These are phyloP conservation scores for Quercus suber DNA, from an alignment of 306 rosid species.

Conservation along the genomic window DNA sequence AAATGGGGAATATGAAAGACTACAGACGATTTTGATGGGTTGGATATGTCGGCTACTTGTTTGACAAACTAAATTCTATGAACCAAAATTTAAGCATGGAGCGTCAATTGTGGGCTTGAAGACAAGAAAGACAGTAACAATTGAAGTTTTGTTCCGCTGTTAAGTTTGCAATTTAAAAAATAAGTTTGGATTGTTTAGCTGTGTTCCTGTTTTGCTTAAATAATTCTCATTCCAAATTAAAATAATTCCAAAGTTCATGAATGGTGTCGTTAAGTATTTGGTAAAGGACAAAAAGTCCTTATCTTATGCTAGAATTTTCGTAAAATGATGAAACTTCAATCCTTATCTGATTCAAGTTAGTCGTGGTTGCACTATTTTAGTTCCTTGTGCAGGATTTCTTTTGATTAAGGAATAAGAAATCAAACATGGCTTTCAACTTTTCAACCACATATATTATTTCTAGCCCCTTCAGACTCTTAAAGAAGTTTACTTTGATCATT, in stretches of 20 bases:
- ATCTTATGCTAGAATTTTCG: neutral
- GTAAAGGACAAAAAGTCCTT: neutral
- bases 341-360: constrained; percentile 1
- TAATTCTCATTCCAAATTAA: neutral
- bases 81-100: constrained; percentile 4
- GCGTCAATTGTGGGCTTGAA: constrained; percentile 2
- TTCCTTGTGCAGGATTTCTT: neutral
- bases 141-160: neutral
- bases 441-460: too few species aligned
- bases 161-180: neutral
- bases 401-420: neutral
- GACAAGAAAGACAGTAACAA: neutral
- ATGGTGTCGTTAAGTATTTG: neutral
- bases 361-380: neutral
- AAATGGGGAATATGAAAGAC: neutral
- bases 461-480: neutral
- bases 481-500: neutral
- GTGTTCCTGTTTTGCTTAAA: neutral
- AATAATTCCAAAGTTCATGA: neutral
- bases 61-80: constrained; percentile 9
- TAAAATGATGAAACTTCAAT: neutral
- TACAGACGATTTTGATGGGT: neutral
- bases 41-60: neutral
- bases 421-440: neutral
- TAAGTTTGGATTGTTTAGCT: neutral